These are phyloP conservation scores for Scheffersomyces parashehatae DNA, from an alignment of 1,139 yeast genomes.

Conservation along the genomic window DNA sequence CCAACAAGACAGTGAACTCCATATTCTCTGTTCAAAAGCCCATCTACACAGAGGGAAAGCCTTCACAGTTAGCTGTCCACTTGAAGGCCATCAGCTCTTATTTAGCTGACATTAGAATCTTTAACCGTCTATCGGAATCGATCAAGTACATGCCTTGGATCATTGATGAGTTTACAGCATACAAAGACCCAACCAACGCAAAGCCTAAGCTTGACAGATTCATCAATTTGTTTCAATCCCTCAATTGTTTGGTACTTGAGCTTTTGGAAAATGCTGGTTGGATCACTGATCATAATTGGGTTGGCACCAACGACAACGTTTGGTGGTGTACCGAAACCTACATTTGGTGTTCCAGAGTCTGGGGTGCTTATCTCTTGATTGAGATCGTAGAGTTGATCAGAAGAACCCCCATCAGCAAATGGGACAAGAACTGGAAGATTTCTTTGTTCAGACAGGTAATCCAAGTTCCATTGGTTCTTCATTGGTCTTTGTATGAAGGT, in stretches of 20 bases:
- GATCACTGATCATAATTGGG: conserved; percentile 57
- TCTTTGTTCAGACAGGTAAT: conserved; percentile 40
- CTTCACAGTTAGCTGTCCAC: conserved; percentile 37
- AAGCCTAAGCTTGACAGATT: conserved; percentile 34
- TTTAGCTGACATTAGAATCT: conserved; percentile 53
- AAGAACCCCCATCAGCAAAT: conserved; percentile 38
- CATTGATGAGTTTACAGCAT: conserved; percentile 37
- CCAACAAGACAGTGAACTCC: conserved; percentile 14
- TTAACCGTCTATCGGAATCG: conserved; percentile 53
- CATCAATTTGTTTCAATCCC: conserved; percentile 40
- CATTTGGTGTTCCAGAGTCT: conserved; percentile 54
- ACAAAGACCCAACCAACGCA: conserved; percentile 24
- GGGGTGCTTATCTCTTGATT: conserved; percentile 54
- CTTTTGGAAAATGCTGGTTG: conserved; percentile 59
- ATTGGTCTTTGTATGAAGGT: conserved; percentile 59
- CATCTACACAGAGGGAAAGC: conserved; percentile 3
- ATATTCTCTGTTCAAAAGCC: conserved; percentile 3
- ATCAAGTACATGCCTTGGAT: conserved; percentile 54
- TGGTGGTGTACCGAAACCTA: conserved; percentile 49
- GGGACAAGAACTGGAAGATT: conserved; percentile 41
- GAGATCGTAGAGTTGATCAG: conserved; percentile 49
- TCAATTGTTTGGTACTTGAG: conserved; percentile 48
- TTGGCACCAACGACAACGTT: conserved; percentile 43
- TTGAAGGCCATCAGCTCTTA: conserved; percentile 46
- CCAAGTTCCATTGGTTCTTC: conserved; percentile 57